These are phyloP conservation scores for Rhazya stricta DNA, from an alignment of 257 asterid species.

Conservation along the genomic window DNA sequence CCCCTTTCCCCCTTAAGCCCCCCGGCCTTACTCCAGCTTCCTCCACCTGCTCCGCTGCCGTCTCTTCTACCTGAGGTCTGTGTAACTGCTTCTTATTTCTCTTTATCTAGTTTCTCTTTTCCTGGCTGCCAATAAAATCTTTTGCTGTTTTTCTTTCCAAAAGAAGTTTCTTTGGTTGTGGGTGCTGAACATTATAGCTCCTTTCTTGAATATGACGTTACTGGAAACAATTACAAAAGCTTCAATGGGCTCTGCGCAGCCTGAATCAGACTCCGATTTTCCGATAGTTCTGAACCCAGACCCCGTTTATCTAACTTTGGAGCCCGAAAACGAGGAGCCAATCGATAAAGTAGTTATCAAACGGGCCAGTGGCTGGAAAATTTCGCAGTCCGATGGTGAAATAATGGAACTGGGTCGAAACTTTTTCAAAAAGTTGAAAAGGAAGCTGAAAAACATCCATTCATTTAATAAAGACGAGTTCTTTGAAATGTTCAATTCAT, in stretches of 20 bases:
- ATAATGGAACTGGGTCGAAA: conserved; percentile 40
- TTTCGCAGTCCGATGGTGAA: conserved; percentile 43
- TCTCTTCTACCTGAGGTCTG: too few relatives aligned
- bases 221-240: conserved; percentile 64
- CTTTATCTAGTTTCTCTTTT: too few relatives aligned
- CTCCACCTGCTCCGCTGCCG: too few relatives aligned
- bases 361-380: conserved; percentile 50
- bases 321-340: conserved; percentile 37
- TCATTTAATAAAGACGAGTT: conserved; percentile 45
- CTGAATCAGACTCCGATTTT: conserved; percentile 30
- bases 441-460: conserved; percentile 42
- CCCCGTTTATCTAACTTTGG: conserved; percentile 34
- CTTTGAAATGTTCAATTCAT: conserved; percentile 33
- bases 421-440: conserved; percentile 37
- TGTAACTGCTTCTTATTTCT: too few relatives aligned
- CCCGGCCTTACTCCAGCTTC: too few relatives aligned
- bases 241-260: conserved; percentile 25
- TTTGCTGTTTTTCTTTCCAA: too few relatives aligned
- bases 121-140: too few relatives aligned
- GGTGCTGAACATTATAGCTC: too few relatives aligned
- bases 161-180: neutral
- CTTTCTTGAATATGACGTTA: conserved; percentile 40
- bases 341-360: conserved; percentile 29
- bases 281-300: conserved; percentile 62
- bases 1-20: too few relatives aligned